phyloP scores from a whole-genome alignment of 208 protist genomes.

The Naegleria lovaniensis region DNA sequence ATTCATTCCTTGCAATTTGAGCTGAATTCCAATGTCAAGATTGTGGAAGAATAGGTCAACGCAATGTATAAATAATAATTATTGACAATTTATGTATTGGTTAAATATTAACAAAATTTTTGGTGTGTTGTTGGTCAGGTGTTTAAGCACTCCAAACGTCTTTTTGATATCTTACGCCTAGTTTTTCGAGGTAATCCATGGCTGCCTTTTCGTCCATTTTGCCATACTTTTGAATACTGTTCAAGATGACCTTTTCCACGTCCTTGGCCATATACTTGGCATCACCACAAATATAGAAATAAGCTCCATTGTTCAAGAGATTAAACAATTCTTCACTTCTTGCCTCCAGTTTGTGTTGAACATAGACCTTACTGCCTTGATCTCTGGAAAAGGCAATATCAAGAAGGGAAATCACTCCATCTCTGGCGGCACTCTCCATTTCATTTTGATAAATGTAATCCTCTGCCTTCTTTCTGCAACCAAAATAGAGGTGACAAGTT shows the following conservation, averaged over 20 bases:
- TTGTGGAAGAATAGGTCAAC: too few species aligned
- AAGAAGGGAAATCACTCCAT: constrained; percentile 57
- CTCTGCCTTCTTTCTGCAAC: constrained; percentile 45
- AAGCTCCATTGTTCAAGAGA: constrained; percentile 54
- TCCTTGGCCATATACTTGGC: constrained; percentile 77
- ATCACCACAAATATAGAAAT: constrained; percentile 80
- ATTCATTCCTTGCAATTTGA: too few species aligned
- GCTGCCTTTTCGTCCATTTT: constrained; percentile 57
- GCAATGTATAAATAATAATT: too few species aligned
- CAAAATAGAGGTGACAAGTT: constrained; percentile 50
- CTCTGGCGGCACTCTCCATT: constrained; percentile 33
- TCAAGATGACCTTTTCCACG: constrained; percentile 68
- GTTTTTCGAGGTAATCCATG: constrained; percentile 57
- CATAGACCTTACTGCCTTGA: constrained; percentile 61
- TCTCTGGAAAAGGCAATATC: constrained; percentile 77
- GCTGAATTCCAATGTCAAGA: too few species aligned
- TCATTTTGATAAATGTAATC: constrained; percentile 60
- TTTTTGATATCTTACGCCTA: constrained; percentile 73
- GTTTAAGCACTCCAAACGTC: constrained; percentile 66
- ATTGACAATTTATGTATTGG: too few species aligned
- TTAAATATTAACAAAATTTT: too few species aligned
- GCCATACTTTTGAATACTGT: constrained; percentile 58
- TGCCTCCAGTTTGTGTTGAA: constrained; percentile 40
- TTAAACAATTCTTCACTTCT: constrained; percentile 35
- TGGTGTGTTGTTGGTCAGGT: too few species aligned